A percentile compares a stretch with the other conserved stretches of the same genome.
Evolutionary conservation across 805 yeast species (phyloP).

Genomic region (Schwanniomyces vanrijiae): DNA sequence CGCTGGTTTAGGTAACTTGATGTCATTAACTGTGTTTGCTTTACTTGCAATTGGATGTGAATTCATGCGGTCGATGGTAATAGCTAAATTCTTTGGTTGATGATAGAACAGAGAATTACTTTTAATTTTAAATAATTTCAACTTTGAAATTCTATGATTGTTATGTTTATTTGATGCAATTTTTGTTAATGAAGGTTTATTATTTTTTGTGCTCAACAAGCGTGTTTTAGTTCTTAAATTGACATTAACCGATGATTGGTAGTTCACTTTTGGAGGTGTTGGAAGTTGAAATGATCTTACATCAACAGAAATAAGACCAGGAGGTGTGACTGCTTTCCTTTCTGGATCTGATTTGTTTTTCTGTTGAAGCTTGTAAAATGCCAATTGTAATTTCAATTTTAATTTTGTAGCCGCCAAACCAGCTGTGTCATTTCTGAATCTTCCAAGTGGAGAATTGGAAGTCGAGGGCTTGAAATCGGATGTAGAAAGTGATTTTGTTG

Average conservation of each 20-base stretch:
- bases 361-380: conserved; percentile 38
- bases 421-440: conserved; percentile 25
- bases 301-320: not conserved
- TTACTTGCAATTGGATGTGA: not conserved
- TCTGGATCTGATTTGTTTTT: conserved; percentile 6
- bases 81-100: conserved; percentile 8
- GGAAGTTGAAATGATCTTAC: conserved; percentile 9
- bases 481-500: conserved; percentile 1
- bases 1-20: conserved; percentile 2
- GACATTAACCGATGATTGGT: conserved; percentile 21
- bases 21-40: not conserved
- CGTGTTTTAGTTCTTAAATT: conserved; percentile 18
- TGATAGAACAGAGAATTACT: conserved; percentile 32
- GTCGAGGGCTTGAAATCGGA: conserved; percentile 3
- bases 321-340: conserved; percentile 6
- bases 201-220: conserved; percentile 3
- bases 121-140: conserved; percentile 40
- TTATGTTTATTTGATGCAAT: conserved; percentile 20
- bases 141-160: conserved; percentile 11
- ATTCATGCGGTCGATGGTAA: not conserved
- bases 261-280: conserved; percentile 13
- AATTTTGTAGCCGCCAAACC: conserved; percentile 44
- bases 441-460: conserved; percentile 1
- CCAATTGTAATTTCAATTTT: conserved; percentile 42
- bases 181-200: conserved; percentile 19